A percentile compares a stretch with the other conserved stretches of the same genome.
These are phyloP conservation scores for Cutaneotrichosporon cutaneum DNA, from an alignment of 1,284 basidiomycete species.

Conservation along the genomic window DNA sequence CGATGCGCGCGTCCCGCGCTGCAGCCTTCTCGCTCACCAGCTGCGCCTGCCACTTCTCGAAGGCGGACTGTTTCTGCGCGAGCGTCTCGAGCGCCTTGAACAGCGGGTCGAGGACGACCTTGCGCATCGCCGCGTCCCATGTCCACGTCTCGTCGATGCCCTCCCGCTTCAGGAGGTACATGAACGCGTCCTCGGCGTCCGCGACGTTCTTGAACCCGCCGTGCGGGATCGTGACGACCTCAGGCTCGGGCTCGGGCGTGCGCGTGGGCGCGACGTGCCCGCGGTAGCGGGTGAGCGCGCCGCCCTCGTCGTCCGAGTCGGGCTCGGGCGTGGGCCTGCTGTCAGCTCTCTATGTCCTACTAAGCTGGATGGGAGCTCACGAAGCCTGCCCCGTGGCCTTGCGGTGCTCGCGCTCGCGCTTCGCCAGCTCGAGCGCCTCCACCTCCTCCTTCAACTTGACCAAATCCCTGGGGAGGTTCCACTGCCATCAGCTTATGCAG, in stretches of 20 bases:
- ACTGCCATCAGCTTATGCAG: conserved; percentile 59
- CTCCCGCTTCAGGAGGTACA: conserved; percentile 79
- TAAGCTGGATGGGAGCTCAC: conserved; percentile 23
- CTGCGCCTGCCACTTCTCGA: conserved; percentile 62
- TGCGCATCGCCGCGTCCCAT: conserved; percentile 97
- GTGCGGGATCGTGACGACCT: conserved; percentile 66
- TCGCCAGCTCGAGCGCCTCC: conserved; percentile 63
- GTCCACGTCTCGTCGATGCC: conserved; percentile 89
- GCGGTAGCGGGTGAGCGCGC: conserved; percentile 11
- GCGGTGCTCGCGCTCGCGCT: conserved; percentile 19
- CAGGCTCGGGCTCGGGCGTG: conserved; percentile 21
- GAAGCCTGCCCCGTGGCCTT: conserved; percentile 29
- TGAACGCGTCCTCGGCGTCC: conserved; percentile 92
- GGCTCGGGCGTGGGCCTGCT: conserved; percentile 16
- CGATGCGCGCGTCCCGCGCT: conserved; percentile 73
- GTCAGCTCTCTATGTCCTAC: neutral
- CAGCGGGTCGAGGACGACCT: conserved; percentile 94
- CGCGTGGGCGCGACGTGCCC: conserved; percentile 3
- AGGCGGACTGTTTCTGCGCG: conserved; percentile 90
- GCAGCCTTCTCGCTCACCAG: conserved; percentile 69
- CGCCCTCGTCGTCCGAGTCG: conserved; percentile 9
- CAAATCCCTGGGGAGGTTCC: conserved; percentile 90
- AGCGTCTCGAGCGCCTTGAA: conserved; percentile 93
- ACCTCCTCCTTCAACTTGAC: conserved; percentile 74
- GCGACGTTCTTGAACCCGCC: conserved; percentile 81